phyloP scores from a whole-genome alignment of 2,329 filamentous ascomycete genomes.

The Aspergillus novofumigatus region DNA sequence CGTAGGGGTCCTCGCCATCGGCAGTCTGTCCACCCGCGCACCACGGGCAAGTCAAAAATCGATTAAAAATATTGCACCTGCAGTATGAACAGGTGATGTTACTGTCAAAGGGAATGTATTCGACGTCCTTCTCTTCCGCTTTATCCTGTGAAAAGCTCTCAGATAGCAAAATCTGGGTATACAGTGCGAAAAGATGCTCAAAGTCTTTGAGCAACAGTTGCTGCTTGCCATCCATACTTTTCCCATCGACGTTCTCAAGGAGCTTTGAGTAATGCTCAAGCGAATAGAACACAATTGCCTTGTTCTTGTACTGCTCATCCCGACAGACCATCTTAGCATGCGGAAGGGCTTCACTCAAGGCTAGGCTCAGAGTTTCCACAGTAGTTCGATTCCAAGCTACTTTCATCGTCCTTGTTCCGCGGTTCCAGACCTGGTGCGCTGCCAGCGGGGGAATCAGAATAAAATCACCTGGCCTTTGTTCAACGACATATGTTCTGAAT shows the following conservation, averaged over 20 bases:
- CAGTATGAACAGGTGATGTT: constrained; percentile 96
- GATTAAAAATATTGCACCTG: constrained; percentile 92
- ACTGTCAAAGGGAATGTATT: constrained; percentile 78
- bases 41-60: constrained; percentile 85
- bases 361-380: constrained; percentile 82
- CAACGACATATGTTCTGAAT: constrained; percentile 87
- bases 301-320: constrained; percentile 98
- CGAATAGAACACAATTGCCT: constrained; percentile 87
- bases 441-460: constrained; percentile 90
- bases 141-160: constrained; percentile 72
- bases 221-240: constrained; percentile 44
- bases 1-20: constrained; percentile 80
- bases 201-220: constrained; percentile 80
- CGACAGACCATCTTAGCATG: constrained; percentile 87
- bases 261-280: constrained; percentile 69
- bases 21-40: constrained; percentile 66
- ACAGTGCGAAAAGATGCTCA: constrained; percentile 71
- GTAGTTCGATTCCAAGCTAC: constrained; percentile 97
- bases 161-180: constrained; percentile 72
- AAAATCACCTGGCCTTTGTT: constrained; percentile 86
- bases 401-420: constrained; percentile 92
- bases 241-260: constrained; percentile 55
- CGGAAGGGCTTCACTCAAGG: constrained; percentile 79
- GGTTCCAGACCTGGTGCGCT: constrained; percentile 97
- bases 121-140: constrained; percentile 62